Evolutionary conservation across 345 rosid genomes (phyloP).

Genomic region (Raphanus raphanistrum): DNA sequence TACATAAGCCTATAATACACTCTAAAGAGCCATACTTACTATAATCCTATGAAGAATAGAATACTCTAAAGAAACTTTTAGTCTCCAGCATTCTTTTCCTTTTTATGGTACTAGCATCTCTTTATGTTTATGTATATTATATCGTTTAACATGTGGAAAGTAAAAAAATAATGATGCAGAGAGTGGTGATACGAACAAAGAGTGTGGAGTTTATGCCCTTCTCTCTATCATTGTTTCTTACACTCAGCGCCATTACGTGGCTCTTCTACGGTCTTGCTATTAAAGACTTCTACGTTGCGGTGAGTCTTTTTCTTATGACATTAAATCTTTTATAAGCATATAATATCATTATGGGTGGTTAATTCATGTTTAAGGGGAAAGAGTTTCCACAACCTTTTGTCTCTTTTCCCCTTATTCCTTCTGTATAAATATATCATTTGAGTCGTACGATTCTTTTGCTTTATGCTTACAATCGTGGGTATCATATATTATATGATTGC

Average conservation of each 20-base stretch:
- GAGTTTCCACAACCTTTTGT: conserved; percentile 28
- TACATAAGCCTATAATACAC: background rate
- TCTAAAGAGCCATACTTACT: background rate
- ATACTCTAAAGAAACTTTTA: too few relatives aligned
- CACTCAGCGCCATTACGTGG: conserved; percentile 63
- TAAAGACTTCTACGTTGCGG: conserved; percentile 51
- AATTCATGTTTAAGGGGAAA: conserved; percentile 17
- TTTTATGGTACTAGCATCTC: background rate
- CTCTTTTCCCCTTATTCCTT: conserved; percentile 6
- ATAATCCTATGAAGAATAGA: too few relatives aligned
- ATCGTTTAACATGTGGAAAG: conserved; percentile 9
- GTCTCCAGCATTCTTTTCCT: background rate
- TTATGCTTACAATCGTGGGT: conserved; percentile 6
- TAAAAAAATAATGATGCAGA: conserved; percentile 28
- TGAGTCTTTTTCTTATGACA: conserved; percentile 22
- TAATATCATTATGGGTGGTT: conserved; percentile 19
- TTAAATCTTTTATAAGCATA: background rate
- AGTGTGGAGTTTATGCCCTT: conserved; percentile 75
- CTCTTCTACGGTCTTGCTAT: conserved; percentile 56
- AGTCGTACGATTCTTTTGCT: conserved; percentile 32
- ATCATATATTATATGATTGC: conserved; percentile 34
- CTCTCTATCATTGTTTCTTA: conserved; percentile 55
- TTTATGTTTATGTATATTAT: conserved; percentile 20
- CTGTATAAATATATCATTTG: conserved; percentile 24
- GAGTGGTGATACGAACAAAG: conserved; percentile 49